phyloP scores from a whole-genome alignment of 495 filamentous ascomycete genomes.

The Chaetomium tenue region DNA sequence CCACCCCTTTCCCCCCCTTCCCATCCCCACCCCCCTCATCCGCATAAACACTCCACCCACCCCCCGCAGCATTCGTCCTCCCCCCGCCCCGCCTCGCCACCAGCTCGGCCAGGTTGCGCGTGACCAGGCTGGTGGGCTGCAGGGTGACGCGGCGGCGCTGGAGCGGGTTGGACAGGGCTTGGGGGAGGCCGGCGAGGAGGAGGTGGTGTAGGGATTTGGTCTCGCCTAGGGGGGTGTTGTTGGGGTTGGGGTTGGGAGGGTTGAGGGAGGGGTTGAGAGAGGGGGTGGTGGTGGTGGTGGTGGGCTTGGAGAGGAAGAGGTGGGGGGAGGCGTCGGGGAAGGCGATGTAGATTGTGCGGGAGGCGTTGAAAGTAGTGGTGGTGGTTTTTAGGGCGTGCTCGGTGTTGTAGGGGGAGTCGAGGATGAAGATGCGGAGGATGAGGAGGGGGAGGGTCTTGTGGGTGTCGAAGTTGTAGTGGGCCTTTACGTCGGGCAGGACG shows the following conservation, averaged over 20 bases:
- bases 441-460: slow-evolving; percentile 62
- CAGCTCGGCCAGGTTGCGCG: slow-evolving; percentile 65
- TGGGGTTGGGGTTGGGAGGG: slow-evolving; percentile 68
- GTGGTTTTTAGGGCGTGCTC: slow-evolving; percentile 40
- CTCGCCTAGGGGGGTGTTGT: slow-evolving; percentile 57
- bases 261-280: slow-evolving; percentile 79
- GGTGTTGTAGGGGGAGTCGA: slow-evolving; percentile 68
- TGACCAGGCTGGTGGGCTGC: slow-evolving; percentile 61
- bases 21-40: slow-evolving; percentile 28
- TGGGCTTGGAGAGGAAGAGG: slow-evolving; percentile 63
- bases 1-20: slow-evolving; percentile 39
- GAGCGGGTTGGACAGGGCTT: slow-evolving; percentile 65
- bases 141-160: slow-evolving; percentile 63
- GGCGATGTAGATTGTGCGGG: slow-evolving; percentile 69
- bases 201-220: slow-evolving; percentile 63
- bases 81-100: slow-evolving; percentile 63
- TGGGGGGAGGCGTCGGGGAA: slow-evolving; percentile 76
- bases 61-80: slow-evolving; percentile 63
- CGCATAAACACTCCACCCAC: slow-evolving; percentile 76
- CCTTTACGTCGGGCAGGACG: slow-evolving; percentile 70
- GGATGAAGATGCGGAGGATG: slow-evolving; percentile 70
- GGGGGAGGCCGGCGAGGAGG: slow-evolving; percentile 70
- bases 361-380: slow-evolving; percentile 48
- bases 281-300: slow-evolving; percentile 29
- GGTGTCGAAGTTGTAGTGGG: slow-evolving; percentile 72